Conservation (phyloP, 345 rosid species). For the Lumnitzera littorea region DNA sequence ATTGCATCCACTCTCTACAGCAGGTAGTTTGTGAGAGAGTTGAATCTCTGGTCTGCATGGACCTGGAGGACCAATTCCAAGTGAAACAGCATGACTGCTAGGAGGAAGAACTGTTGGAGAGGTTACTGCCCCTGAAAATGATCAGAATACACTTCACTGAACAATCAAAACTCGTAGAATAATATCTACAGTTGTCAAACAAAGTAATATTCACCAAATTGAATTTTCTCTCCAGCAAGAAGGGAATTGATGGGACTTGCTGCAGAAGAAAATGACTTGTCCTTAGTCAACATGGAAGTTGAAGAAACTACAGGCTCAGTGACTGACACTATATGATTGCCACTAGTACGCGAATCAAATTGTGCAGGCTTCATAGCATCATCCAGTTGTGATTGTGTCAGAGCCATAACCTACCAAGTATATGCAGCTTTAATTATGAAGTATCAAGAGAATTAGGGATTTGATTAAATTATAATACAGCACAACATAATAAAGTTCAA, state of each 20-base stretch:
- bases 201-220: slow-evolving; percentile 59
- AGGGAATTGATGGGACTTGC: slow-evolving; percentile 71
- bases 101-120: slow-evolving; percentile 69
- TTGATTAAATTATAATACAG: no score
- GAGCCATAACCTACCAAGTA: slow-evolving; percentile 56
- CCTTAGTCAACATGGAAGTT: slow-evolving; percentile 47
- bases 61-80: slow-evolving; percentile 55
- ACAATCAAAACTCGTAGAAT: not conserved
- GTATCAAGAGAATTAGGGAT: no score
- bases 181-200: not conserved
- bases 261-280: slow-evolving; percentile 53
- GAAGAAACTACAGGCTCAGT: slow-evolving; percentile 43
- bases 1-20: slow-evolving; percentile 40
- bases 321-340: slow-evolving; percentile 45
- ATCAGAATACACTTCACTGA: slow-evolving; percentile 9
- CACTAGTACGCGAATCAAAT: slow-evolving; percentile 57
- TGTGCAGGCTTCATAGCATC: slow-evolving; percentile 84
- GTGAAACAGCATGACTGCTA: slow-evolving; percentile 36
- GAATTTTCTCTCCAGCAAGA: slow-evolving; percentile 95
- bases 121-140: slow-evolving; percentile 74
- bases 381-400: slow-evolving; percentile 82
- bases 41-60: slow-evolving; percentile 40
- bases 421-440: no score
- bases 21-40: slow-evolving; percentile 31
- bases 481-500: slow-evolving; percentile 5